These are phyloP conservation scores for Clavispora fructus DNA, from an alignment of 805 yeast species.

Conservation along the genomic window DNA sequence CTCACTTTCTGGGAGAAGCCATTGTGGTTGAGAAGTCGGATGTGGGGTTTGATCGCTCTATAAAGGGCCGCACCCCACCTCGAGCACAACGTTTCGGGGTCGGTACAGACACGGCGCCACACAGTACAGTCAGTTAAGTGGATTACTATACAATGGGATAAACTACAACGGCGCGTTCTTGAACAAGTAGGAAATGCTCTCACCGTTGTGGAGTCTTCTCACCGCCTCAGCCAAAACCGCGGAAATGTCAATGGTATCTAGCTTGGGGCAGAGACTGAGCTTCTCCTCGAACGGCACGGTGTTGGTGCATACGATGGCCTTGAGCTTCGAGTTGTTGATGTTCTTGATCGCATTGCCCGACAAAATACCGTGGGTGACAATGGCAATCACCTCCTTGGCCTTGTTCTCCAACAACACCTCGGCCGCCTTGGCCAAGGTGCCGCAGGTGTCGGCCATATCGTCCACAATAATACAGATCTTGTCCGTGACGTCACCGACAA, in stretches of 20 bases:
- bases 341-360: conserved; percentile 71
- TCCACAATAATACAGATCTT: conserved; percentile 76
- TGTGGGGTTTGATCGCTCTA: neutral
- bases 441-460: conserved; percentile 90
- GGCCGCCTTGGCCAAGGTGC: conserved; percentile 78
- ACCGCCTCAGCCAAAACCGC: conserved; percentile 76
- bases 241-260: conserved; percentile 66
- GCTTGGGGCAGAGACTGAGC: conserved; percentile 50
- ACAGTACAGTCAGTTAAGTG: neutral
- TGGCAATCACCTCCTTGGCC: conserved; percentile 72
- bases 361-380: conserved; percentile 77
- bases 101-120: no score
- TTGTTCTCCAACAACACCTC: conserved; percentile 64
- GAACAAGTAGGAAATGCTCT: conserved; percentile 74
- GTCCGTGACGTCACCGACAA: conserved; percentile 77
- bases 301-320: conserved; percentile 71
- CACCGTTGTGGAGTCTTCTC: conserved; percentile 83
- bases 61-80: neutral
- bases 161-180: conserved; percentile 51
- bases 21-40: neutral
- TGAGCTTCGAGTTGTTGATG: conserved; percentile 62
- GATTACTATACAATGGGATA: neutral
- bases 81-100: no score
- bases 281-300: conserved; percentile 74
- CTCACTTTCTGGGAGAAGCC: neutral